These are phyloP conservation scores for Gaeumannomyces sp. DNA, from an alignment of 2,329 filamentous ascomycete species.

Conservation along the genomic window DNA sequence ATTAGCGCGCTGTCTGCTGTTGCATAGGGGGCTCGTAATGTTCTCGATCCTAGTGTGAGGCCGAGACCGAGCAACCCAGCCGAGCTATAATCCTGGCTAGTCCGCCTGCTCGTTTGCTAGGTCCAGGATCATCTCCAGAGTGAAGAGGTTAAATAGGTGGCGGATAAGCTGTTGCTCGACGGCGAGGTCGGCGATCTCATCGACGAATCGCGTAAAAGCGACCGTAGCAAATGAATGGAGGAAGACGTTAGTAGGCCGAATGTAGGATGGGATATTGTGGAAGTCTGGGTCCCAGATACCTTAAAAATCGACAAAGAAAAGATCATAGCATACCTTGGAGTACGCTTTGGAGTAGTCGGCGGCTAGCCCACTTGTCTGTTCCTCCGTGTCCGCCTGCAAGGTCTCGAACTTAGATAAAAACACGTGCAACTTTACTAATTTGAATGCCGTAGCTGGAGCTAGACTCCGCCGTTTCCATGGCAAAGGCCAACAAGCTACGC, in stretches of 20 bases:
- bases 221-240: constrained; percentile 12
- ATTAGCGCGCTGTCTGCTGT: no score
- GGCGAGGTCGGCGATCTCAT: constrained; percentile 20
- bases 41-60: no score
- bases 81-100: no score
- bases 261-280: background rate
- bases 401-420: background rate
- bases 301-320: no score
- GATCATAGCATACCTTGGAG: constrained; percentile 28
- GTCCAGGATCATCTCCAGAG: constrained; percentile 16
- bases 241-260: background rate
- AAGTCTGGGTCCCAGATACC: no score
- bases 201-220: constrained; percentile 21
- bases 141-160: constrained; percentile 18
- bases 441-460: no score
- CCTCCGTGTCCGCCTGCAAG: constrained; percentile 28
- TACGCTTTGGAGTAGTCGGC: constrained; percentile 37
- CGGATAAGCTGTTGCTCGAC: constrained; percentile 20
- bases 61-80: no score
- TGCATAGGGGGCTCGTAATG: no score
- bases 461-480: no score
- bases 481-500: no score
- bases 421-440: background rate
- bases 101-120: constrained; percentile 15
- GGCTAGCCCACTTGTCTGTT: constrained; percentile 30